These are phyloP conservation scores for Dimocarpus longan DNA, from an alignment of 345 rosid species.

Conservation along the genomic window DNA sequence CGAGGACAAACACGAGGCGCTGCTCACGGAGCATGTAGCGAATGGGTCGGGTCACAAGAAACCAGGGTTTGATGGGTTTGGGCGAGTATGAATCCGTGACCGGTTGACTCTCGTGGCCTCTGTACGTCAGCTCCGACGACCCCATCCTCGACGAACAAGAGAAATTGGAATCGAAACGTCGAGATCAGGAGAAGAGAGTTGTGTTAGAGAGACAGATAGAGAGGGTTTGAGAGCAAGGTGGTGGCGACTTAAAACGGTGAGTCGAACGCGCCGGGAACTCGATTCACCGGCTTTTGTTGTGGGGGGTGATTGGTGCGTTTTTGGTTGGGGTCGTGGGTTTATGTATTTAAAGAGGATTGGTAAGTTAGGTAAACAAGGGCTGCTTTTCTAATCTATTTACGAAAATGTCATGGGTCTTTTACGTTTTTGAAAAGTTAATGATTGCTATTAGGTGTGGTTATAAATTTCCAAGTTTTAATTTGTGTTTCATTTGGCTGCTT, in stretches of 20 bases:
- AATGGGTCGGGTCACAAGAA: constrained; percentile 57
- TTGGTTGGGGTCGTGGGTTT: not conserved
- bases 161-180: not conserved
- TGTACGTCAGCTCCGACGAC: constrained; percentile 78
- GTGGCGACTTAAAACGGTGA: not conserved
- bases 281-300: constrained; percentile 14
- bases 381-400: constrained; percentile 16
- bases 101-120: constrained; percentile 75
- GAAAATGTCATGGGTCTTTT: constrained; percentile 17
- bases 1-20: constrained; percentile 81
- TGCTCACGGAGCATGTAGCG: constrained; percentile 88
- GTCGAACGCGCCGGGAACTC: constrained; percentile 7
- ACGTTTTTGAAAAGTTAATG: constrained; percentile 26
- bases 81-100: constrained; percentile 60
- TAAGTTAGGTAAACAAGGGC: constrained; percentile 15
- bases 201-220: not conserved
- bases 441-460: not conserved
- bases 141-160: constrained; percentile 42
- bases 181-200: not conserved
- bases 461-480: not conserved
- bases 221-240: not conserved
- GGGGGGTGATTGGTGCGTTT: not conserved
- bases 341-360: constrained; percentile 8
- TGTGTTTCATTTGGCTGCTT: not conserved
- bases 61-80: constrained; percentile 77